Conservation (phyloP, 495 filamentous ascomycete species). For the Penicillium canescens region DNA sequence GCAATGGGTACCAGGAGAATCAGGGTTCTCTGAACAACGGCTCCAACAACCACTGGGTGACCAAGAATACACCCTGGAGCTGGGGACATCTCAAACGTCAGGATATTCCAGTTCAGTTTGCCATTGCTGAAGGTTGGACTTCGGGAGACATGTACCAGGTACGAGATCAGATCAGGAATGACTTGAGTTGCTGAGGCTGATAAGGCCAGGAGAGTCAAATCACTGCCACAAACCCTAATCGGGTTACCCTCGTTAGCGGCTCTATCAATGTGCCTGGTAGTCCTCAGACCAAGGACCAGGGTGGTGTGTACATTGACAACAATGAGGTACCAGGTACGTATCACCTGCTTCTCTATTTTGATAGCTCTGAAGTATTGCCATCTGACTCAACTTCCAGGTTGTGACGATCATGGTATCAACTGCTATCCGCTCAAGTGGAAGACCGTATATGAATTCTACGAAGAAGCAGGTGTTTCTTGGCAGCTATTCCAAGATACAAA, state of each 20-base stretch:
- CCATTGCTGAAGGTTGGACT: conserved; percentile 55
- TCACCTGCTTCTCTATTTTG: neutral
- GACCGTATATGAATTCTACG: conserved; percentile 52
- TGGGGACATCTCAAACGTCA: conserved; percentile 50
- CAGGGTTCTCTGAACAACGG: conserved; percentile 51
- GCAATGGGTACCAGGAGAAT: conserved; percentile 52
- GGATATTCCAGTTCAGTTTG: conserved; percentile 55
- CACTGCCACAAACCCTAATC: conserved; percentile 55
- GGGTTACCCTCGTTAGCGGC: conserved; percentile 54
- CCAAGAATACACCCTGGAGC: conserved; percentile 54
- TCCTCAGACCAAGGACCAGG: conserved; percentile 42
- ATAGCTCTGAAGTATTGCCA: neutral
- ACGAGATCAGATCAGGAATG: neutral
- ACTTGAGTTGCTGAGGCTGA: neutral
- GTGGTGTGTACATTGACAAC: conserved; percentile 57
- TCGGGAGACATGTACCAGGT: conserved; percentile 59
- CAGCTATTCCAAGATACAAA: conserved; percentile 54
- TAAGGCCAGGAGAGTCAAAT: conserved; percentile 46
- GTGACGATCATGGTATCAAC: conserved; percentile 42
- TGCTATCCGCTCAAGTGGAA: conserved; percentile 59
- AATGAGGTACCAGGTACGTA: conserved; percentile 49
- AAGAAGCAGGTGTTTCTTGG: conserved; percentile 55
- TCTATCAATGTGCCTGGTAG: conserved; percentile 53
- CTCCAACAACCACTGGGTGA: conserved; percentile 53
- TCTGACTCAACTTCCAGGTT: conserved; percentile 28